A percentile compares a stretch with the other conserved stretches of the same genome.
Evolutionary conservation across 768 basidiomycete species (phyloP).

Genomic region (Neoboletus brunneissimus): DNA sequence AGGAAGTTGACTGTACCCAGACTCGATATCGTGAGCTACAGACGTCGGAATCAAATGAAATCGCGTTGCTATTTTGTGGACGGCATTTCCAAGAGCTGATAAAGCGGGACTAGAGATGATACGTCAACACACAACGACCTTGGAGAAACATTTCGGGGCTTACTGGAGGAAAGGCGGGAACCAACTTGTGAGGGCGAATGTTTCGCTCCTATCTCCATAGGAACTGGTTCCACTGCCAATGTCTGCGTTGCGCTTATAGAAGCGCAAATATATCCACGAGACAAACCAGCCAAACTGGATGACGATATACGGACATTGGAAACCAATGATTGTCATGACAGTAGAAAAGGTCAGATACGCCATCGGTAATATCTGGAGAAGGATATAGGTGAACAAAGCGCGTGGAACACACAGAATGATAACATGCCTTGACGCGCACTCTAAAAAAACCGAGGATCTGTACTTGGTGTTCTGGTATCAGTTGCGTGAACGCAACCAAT

Average conservation of each 20-base stretch:
- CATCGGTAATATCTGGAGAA: constrained; percentile 84
- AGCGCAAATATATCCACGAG: constrained; percentile 91
- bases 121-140: not conserved
- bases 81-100: constrained; percentile 60
- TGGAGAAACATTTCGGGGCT: constrained; percentile 31
- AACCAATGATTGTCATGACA: constrained; percentile 76
- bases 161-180: constrained; percentile 96
- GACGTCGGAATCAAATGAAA: constrained; percentile 73
- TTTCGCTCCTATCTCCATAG: constrained; percentile 94
- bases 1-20: constrained; percentile 73
- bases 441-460: constrained; percentile 84
- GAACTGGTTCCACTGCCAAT: constrained; percentile 57
- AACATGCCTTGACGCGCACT: constrained; percentile 81
- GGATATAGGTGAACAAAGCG: constrained; percentile 1
- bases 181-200: constrained; percentile 92
- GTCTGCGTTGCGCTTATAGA: constrained; percentile 89
- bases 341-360: constrained; percentile 88
- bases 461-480: constrained; percentile 97
- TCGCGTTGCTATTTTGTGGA: constrained; percentile 62
- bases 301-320: constrained; percentile 86
- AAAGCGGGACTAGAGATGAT: constrained; percentile 60
- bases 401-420: not conserved
- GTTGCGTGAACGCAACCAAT: constrained; percentile 94
- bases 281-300: constrained; percentile 99
- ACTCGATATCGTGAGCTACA: constrained; percentile 60